Base-by-base conservation (phyloP, 2,329 filamentous ascomycete genomes). In the Paracamarosporium sp. region DNA sequence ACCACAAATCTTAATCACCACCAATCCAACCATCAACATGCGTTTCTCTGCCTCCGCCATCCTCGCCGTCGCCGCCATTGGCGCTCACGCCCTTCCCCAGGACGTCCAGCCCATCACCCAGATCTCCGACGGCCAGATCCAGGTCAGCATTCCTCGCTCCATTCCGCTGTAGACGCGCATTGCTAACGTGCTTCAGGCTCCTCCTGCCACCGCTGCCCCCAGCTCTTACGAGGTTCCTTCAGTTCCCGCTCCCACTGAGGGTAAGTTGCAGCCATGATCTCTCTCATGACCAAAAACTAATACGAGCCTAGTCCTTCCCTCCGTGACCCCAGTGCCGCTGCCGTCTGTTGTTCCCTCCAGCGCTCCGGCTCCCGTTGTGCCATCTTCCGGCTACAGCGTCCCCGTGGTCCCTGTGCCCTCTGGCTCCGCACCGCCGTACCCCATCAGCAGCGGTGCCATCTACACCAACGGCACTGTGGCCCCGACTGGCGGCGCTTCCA, bases 61-160 rank as follows among this genome's bases (percentile, higher is more conserved):
- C 54, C 62, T 68, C 63, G 58, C 66, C 63, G 40, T 72, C 60
- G 40, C 72, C 60, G 69, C 67, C 56, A 57, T 65, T 57, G 71
- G 63, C 55, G 67, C 66, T 57, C 12, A 57, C 30, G 72, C 70
- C 48, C 60, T 64, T 43, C 67, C 70, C 31, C 69, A 72, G 68
- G 47, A 50, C 24, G 58, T 61, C 57, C 61, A 70, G 56, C 67
- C 71, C 59, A 76, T 76, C 68, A 67, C 70, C 52, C 73, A 76
- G 69, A 76, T 76, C 64, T 63, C 61, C 55, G 74, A 76, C 55
- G 74, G 74, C 45, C 74, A 76, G 71, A 73, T 76, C 61, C 74
- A 76, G 67, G 74, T 54, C 36, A 20, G 55, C 47, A n/a, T n/a
- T n/a, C n/a, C 36, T 25, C 24, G 5, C 43, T 12, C 8, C 6